Evolutionary conservation across 2,329 filamentous ascomycete species (phyloP), one percentile per base, ranked within the genome.

Genomic region (Apiospora sp.): DNA sequence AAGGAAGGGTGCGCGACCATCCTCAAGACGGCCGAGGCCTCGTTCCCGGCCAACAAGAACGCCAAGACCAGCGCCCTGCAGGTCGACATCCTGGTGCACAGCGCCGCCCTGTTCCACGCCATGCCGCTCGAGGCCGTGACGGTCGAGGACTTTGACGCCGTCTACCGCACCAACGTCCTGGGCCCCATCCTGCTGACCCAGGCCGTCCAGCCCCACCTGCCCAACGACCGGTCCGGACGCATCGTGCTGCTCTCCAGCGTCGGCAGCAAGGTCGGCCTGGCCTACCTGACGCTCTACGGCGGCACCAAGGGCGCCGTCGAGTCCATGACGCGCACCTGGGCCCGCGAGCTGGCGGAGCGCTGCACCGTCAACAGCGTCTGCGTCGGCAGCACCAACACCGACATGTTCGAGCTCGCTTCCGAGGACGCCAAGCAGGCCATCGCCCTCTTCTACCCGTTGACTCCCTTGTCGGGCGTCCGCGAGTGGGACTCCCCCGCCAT

Each of bases 251-350:
- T 91, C 49, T 87, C 85, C 54, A 88, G 85, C 74, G 87, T 90
- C 71, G 86, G 84, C 69, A 82, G 86, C 68, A 85, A 84, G 70
- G 80, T 88, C 13, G 88, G 89, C 44, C 89, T 88, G 24, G 64
- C 49, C 74, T 71, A 74, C 70, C 70, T 71, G 48, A 87, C 85
- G 37, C 85, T 91, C 72, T 91, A 92, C 75, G 89, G 88, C 12
- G 89, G 88, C 1, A 90, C 89, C 37, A 92, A 92, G 78, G 89
- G 89, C 0, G 90, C 90, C 0, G 79, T 92, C 7, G 90, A 92
- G 78, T 85, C 88, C 19, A 91, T 92, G 88, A 92, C 90, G 44
- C 83, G 90, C 22, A 89, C 88, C 0, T 92, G 90, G 90, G 83
- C 88, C 2, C 84, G 89, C 7, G 90, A 92, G 78, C 80, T 92